Evolutionary conservation across 1,284 basidiomycete genomes (phyloP).

Genomic region (Calocybe gambosa): DNA sequence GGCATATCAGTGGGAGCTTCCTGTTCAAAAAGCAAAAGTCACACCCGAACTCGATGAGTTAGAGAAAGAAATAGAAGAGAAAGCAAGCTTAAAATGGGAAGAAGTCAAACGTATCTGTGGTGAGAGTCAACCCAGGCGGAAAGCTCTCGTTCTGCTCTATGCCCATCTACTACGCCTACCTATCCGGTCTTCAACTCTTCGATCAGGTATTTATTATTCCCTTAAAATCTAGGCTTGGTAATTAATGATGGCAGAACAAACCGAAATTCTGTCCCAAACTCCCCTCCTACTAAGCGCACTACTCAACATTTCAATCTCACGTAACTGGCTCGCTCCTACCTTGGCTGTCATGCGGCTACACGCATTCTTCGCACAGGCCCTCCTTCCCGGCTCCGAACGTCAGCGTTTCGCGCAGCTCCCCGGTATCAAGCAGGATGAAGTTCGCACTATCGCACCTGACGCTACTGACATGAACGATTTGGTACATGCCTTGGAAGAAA

Average conservation of each 20-base stretch:
- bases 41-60: conserved; percentile 49
- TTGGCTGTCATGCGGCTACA: conserved; percentile 80
- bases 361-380: conserved; percentile 80
- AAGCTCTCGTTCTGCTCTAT: conserved; percentile 75
- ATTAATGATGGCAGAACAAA: conserved; percentile 50
- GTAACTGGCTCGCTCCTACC: conserved; percentile 88
- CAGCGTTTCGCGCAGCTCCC: conserved; percentile 71
- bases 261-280: conserved; percentile 59
- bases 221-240: background rate
- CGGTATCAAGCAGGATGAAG: conserved; percentile 51
- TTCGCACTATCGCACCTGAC: conserved; percentile 33
- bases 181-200: conserved; percentile 49
- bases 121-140: conserved; percentile 29
- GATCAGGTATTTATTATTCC: conserved; percentile 46
- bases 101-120: conserved; percentile 30
- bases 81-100: conserved; percentile 48
- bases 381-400: conserved; percentile 51
- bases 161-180: conserved; percentile 81
- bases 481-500: conserved; percentile 44
- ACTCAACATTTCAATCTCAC: conserved; percentile 78
- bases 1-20: conserved; percentile 63
- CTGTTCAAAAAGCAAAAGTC: conserved; percentile 21
- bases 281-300: conserved; percentile 79
- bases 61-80: conserved; percentile 49
- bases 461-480: conserved; percentile 42